Base-by-base conservation (phyloP, 208 protist species). In the Strigomonas galati region DNA sequence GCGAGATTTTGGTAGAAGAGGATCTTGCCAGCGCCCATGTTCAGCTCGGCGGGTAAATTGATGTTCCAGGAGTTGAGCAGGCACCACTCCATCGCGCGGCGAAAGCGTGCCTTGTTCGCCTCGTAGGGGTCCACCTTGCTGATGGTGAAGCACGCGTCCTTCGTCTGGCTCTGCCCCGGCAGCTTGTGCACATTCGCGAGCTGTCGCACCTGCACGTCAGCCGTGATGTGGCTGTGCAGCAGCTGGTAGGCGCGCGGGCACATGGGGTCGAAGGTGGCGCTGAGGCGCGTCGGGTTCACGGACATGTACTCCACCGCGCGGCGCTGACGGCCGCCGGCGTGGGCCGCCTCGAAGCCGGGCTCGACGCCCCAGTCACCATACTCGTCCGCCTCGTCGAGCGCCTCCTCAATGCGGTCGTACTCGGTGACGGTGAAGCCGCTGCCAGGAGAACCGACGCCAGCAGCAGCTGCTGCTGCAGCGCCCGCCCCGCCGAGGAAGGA, bases 361-460 rank as follows among this genome's bases (percentile, higher is more conserved):
- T 94, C 88, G 9, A 77, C 82, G 15, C 91, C 91, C 91, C 91
- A 96, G 69, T 96, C 91, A n/a, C 91, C 91, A 62, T 96, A 96
- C 69, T 93, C 91, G 59, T 96, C 91, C 10, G 91, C 87, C 66
- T 94, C 88, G 32, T 96, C 88, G 15, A 96, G 76, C 12, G 81
- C 78, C 55, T 94, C 91, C 52, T 92, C 85, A 0, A 80, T 74
- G 44, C 83, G 75, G 65, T 91, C 86, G 58, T 89, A 86, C 53
- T 86, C 86, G 10, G 84, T 82, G 4, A 87, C 75, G 0, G 77
- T 67, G 23, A 63, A 51, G 0, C 68, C 27, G 17, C 64, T 69
- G 70, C 40, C 60, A 6, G 23, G 71, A 56, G 26, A 75, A 64
- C 2, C 6, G 37, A 6, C 9, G 9, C 37, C 37, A 6, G 37